phyloP scores from a whole-genome alignment of 75 land plant species.

The Pinus albicaulis region DNA sequence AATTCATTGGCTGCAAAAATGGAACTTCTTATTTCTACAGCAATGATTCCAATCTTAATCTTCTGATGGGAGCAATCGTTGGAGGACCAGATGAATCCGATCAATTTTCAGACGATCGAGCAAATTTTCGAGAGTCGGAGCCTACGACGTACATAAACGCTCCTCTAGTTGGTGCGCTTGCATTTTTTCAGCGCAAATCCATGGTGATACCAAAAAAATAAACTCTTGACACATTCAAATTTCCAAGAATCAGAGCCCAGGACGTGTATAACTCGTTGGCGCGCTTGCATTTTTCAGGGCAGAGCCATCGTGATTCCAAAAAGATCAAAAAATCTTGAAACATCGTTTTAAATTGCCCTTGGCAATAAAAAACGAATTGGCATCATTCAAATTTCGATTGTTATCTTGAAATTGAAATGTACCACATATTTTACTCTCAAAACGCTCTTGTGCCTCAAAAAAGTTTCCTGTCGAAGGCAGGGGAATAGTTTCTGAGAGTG shows the following conservation, averaged over 20 bases:
- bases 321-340: no score
- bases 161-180: conserved; percentile 78
- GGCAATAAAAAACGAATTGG: no score
- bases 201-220: no score
- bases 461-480: no score
- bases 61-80: conserved; percentile 65
- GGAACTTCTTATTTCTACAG: conserved; percentile 59
- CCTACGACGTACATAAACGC: conserved; percentile 91
- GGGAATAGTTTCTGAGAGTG: no score
- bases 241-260: conserved; percentile 66
- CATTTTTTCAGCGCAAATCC: conserved; percentile 34
- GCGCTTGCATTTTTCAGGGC: conserved; percentile 52
- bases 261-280: conserved; percentile 84
- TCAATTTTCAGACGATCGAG: conserved; percentile 53
- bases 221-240: no score
- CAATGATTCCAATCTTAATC: conserved; percentile 59
- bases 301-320: no score
- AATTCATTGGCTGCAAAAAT: conserved; percentile 37
- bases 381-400: no score
- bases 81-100: conserved; percentile 81
- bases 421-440: no score
- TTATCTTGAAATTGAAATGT: no score
- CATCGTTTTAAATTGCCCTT: no score
- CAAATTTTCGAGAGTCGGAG: conserved; percentile 50
- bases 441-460: no score